phyloP scores from a whole-genome alignment of 176 grass and related monocot species.

The Lolium perenne region DNA sequence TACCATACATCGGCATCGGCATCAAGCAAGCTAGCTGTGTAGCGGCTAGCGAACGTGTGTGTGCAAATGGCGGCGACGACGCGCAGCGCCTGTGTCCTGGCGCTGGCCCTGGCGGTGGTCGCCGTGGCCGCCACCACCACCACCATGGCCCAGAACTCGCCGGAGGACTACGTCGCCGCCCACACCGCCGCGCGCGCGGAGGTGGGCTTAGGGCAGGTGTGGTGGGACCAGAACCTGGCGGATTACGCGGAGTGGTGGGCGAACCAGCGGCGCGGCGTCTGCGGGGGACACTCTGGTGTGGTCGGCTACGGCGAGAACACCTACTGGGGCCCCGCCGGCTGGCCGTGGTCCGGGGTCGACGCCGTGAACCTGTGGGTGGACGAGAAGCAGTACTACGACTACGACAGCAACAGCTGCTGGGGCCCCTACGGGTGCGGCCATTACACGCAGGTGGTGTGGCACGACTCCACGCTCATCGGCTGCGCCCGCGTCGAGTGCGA shows the following conservation, averaged over 20 bases:
- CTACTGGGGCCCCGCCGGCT: not conserved
- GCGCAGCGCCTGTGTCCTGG: not conserved
- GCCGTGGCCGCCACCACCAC: conserved; percentile 21
- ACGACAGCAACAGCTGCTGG: not conserved
- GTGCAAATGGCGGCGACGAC: not conserved
- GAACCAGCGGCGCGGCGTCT: conserved; percentile 22
- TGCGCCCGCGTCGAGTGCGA: conserved; percentile 40
- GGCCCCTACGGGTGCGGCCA: conserved; percentile 30
- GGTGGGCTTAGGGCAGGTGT: conserved; percentile 36
- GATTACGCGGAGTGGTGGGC: conserved; percentile 49
- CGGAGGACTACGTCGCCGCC: conserved; percentile 42
- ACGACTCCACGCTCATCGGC: conserved; percentile 38
- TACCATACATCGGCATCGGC: not conserved
- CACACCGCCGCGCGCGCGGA: conserved; percentile 46
- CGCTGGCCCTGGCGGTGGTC: not conserved
- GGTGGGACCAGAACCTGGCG: not conserved
- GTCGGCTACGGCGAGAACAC: not conserved
- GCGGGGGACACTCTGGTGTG: not conserved
- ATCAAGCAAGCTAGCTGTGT: no score
- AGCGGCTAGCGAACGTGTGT: not conserved
- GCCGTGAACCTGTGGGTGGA: conserved; percentile 37
- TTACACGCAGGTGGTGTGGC: conserved; percentile 60
- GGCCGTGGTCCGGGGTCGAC: conserved; percentile 26
- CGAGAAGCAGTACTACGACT: conserved; percentile 49
- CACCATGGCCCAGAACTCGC: conserved; percentile 46